Conservation (phyloP, 768 basidiomycete genomes). For the Collybia nuda region DNA sequence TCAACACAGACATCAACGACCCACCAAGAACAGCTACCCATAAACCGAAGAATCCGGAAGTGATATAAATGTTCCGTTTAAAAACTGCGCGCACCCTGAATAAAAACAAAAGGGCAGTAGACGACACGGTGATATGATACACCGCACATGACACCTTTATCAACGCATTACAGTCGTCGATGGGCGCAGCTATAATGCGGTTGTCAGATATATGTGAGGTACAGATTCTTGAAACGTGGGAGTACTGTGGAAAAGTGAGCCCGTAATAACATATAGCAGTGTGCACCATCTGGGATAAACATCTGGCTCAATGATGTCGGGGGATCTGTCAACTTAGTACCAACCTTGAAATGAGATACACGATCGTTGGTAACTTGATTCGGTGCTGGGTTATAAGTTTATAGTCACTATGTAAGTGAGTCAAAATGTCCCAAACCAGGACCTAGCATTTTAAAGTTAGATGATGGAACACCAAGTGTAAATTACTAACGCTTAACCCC, state of each 20-base stretch:
- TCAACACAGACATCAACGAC: neutral
- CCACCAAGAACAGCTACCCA: neutral
- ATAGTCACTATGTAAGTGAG: constrained; percentile 1
- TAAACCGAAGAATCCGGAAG: neutral
- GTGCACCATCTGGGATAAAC: neutral
- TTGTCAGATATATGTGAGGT: neutral
- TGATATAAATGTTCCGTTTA: neutral
- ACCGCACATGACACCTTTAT: neutral
- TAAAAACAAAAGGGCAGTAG: constrained; percentile 1
- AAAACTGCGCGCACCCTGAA: constrained; percentile 1
- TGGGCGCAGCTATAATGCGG: neutral
- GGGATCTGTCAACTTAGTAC: no score
- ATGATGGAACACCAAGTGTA: neutral
- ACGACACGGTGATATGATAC: neutral
- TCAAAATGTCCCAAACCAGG: constrained; percentile 4
- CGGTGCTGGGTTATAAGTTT: neutral
- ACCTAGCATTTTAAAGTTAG: neutral
- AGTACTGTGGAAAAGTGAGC: neutral
- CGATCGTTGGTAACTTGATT: neutral
- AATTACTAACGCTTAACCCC: neutral
- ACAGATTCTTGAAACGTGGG: neutral
- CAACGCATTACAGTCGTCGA: neutral
- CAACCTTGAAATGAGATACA: constrained; percentile 6
- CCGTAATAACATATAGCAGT: neutral
- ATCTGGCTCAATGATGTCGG: neutral